Evolutionary conservation across 2,329 filamentous ascomycete genomes (phyloP).

Genomic region (Fusarium sp.): DNA sequence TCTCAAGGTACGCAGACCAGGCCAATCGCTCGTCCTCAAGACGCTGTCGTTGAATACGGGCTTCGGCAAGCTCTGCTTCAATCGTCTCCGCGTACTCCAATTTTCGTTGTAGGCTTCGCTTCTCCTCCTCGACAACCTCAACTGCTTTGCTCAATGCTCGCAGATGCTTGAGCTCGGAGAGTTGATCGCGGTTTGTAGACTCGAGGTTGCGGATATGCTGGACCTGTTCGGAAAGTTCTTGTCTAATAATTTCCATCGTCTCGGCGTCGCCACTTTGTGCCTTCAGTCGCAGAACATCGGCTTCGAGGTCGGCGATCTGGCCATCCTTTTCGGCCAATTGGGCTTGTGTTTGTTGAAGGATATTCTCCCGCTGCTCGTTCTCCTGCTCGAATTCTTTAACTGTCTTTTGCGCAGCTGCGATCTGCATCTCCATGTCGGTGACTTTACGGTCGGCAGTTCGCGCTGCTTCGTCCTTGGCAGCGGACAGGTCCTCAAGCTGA

Average conservation of each 20-base stretch:
- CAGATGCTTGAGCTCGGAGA: conserved; percentile 81
- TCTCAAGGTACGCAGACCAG: conserved; percentile 88
- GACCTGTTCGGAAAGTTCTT: conserved; percentile 91
- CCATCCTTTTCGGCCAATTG: conserved; percentile 76
- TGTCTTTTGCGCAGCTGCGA: conserved; percentile 59
- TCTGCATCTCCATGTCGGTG: conserved; percentile 65
- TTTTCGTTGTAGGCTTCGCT: conserved; percentile 81
- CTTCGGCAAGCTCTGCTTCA: conserved; percentile 81
- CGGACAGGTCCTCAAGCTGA: conserved; percentile 78
- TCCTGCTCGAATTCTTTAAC: conserved; percentile 72
- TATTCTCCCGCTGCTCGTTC: conserved; percentile 64
- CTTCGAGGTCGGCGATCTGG: conserved; percentile 80
- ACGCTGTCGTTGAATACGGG: conserved; percentile 83
- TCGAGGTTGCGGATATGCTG: conserved; percentile 90
- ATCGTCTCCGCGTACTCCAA: conserved; percentile 80
- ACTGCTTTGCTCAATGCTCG: conserved; percentile 87
- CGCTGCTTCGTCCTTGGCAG: conserved; percentile 75
- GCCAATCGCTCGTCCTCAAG: conserved; percentile 88
- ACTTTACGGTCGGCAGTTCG: conserved; percentile 68
- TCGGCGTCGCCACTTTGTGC: conserved; percentile 89
- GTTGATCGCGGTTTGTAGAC: conserved; percentile 81
- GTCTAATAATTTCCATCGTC: conserved; percentile 85
- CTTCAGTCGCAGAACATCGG: conserved; percentile 85
- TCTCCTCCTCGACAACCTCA: conserved; percentile 95
- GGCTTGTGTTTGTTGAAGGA: conserved; percentile 71